Evolutionary conservation across 2,329 filamentous ascomycete genomes (phyloP).

Genomic region (Hymenoscyphus fraxineus): DNA sequence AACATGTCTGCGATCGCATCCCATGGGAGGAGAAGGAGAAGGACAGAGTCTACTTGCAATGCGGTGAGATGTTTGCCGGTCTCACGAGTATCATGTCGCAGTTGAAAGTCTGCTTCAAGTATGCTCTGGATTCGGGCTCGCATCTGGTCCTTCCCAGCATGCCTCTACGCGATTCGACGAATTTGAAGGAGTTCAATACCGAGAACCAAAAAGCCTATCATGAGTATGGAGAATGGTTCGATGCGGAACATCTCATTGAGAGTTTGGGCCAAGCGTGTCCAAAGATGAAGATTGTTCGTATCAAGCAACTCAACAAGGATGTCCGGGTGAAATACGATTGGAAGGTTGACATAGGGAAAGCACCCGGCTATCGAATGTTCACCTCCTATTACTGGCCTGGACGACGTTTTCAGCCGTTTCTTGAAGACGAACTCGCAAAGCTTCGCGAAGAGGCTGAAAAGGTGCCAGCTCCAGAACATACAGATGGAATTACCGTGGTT

Average conservation of each 20-base stretch:
- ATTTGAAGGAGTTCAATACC: constrained; percentile 35
- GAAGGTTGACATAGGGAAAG: constrained; percentile 25
- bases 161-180: constrained; percentile 33
- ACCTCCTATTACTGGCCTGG: constrained; percentile 35
- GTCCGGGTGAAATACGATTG: constrained; percentile 28
- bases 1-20: constrained; percentile 27
- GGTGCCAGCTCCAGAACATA: constrained; percentile 12
- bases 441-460: constrained; percentile 16
- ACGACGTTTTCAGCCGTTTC: constrained; percentile 32
- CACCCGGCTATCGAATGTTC: constrained; percentile 28
- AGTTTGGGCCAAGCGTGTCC: constrained; percentile 31
- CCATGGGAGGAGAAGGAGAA: constrained; percentile 25
- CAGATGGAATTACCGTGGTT: constrained; percentile 34
- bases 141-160: constrained; percentile 35
- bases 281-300: constrained; percentile 34
- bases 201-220: constrained; percentile 33
- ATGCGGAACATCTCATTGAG: constrained; percentile 31
- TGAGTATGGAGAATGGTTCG: constrained; percentile 37
- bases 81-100: constrained; percentile 37
- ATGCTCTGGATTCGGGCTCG: constrained; percentile 35
- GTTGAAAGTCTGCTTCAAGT: constrained; percentile 37
- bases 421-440: constrained; percentile 20
- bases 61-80: constrained; percentile 34
- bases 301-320: constrained; percentile 23
- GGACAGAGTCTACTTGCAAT: constrained; percentile 35